Percentiles rank a stretch among this genome's conserved stretches.
Conservation (phyloP, 805 yeast genomes). For the Yamadazyma phyllophila region DNA sequence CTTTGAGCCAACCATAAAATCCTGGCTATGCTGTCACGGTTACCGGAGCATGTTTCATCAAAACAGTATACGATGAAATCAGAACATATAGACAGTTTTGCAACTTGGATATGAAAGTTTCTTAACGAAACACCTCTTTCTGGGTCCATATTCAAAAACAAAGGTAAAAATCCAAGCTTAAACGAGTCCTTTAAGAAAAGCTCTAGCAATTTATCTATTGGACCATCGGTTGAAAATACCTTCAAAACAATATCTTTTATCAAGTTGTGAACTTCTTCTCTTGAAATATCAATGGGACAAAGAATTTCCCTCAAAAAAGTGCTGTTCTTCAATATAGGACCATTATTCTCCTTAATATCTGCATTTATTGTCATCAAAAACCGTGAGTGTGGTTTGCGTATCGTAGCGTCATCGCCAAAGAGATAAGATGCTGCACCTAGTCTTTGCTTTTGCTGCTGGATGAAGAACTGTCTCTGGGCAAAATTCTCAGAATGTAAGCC, state of each 20-base stretch:
- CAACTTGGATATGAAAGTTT: conserved; percentile 81
- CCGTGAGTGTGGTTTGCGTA: conserved; percentile 21
- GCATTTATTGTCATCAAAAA: conserved; percentile 38
- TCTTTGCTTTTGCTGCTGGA: conserved; percentile 26
- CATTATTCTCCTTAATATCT: conserved; percentile 6
- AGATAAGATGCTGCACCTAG: not conserved
- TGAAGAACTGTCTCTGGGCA: conserved; percentile 50
- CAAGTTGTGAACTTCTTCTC: conserved; percentile 26
- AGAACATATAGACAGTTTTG: conserved; percentile 72
- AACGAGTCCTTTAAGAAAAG: conserved; percentile 42
- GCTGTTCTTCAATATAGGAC: conserved; percentile 47
- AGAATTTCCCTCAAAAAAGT: conserved; percentile 55
- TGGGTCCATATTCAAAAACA: conserved; percentile 63
- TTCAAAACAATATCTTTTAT: conserved; percentile 16
- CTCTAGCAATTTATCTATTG: conserved; percentile 15
- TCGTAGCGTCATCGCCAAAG: not conserved
- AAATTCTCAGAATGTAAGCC: conserved; percentile 61
- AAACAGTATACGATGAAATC: conserved; percentile 78
- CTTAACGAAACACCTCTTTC: conserved; percentile 72
- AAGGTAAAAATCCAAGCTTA: conserved; percentile 45
- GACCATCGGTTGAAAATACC: conserved; percentile 23
- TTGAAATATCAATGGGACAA: conserved; percentile 45
- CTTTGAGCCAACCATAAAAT: conserved; percentile 39
- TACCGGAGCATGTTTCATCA: conserved; percentile 19
- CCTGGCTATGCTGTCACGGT: conserved; percentile 25